Base-by-base conservation (phyloP, 73 alveolate species). In the Paramecium octaurelia region DNA sequence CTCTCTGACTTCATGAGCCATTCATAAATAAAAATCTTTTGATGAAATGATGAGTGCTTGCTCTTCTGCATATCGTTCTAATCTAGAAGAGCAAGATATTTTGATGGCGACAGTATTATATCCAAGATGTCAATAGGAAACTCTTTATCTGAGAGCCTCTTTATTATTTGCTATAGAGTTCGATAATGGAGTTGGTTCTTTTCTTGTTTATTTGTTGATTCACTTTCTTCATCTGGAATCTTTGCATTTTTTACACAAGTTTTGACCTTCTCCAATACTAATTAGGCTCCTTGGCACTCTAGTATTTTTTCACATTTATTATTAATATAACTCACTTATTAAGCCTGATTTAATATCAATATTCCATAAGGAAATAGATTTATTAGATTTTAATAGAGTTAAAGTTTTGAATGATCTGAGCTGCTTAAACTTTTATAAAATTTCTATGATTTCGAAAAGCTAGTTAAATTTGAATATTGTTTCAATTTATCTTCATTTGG, bases 291-390 rank as follows among this genome's bases (percentile, higher is more conserved):
- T 6, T 68, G 12, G 10, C 84, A 68, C 11, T 68, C 84, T n/a
- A 68, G 21, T 34, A 68, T 12, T 34, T 68, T 68, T 68, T 68
- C 84, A 68, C 84, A 68, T 68, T 68, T 68, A 68, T 68, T 68
- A 24, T 68, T 68, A 5, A 68, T 68, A 68, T 24, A 68, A 68
- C 21, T 27, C 9, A 68, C 48, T 34, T 68, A 31, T 34, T 68
- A 24, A 68, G 40, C 46, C 23, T 27, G 24, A 68, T 68, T 68
- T 4, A 68, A 24, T 31, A 68, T 31, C 27, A 68, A 21, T 27
- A 68, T 68, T 3, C 84, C 84, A 31, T 1, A 23, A 4, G 84
- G 84, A 11, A 68, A 31, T 16, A 68, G 12, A 54, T 54, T 54
- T 18, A 54, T 54, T 7, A 54, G 69, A 54, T 23, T 54, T 54